Base-by-base conservation (phyloP, 2,329 filamentous ascomycete species). In the Aureobasidium vineae region DNA sequence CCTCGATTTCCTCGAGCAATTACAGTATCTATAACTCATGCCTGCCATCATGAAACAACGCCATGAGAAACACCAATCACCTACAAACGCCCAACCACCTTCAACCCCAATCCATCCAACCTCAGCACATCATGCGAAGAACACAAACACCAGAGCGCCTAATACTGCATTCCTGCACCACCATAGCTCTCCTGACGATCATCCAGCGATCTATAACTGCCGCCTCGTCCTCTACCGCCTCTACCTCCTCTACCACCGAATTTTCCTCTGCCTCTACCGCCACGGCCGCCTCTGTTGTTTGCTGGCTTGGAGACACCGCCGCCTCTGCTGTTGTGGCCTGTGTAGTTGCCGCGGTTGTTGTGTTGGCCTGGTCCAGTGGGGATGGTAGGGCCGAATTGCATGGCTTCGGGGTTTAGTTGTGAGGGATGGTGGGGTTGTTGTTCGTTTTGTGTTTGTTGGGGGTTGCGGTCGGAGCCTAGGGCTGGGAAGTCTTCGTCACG, bases 401-500 rank as follows among this genome's bases (percentile, higher is more conserved):
- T 38, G 13, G 47, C 40, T 26, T 50, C 45, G 5, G 72, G 59
- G 15, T 63, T 36, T 16, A 63, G 59, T 70, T 31, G 75, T 74
- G 16, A 76, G 70, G 66, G 26, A 4, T 41, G 38, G 15, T 40
- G 38, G 31, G 49, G 15, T 40, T 50, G 40, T 69, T 68, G 47
- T 67, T 69, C 15, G 72, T 70, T 19, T 75, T 73, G 19, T 76
- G 70, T 63, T 36, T 63, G 45, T 36, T 33, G 19, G 23, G 56
- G 13, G n/a, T 15, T 23, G 23, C n/a, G 33, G 11, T 31, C 43
- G 61, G 69, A 65, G 70, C 75, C 67, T 59, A 70, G 66, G 71
- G 71, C 41, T 45, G 74, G 75, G 54, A 72, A 77, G 63, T 83
- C 84, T 43, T 88, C 85, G 33, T 85, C 84, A 31, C 43, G 61